Evolutionary conservation across 2,329 filamentous ascomycete species (phyloP).

Genomic region (Cytospora piceae): DNA sequence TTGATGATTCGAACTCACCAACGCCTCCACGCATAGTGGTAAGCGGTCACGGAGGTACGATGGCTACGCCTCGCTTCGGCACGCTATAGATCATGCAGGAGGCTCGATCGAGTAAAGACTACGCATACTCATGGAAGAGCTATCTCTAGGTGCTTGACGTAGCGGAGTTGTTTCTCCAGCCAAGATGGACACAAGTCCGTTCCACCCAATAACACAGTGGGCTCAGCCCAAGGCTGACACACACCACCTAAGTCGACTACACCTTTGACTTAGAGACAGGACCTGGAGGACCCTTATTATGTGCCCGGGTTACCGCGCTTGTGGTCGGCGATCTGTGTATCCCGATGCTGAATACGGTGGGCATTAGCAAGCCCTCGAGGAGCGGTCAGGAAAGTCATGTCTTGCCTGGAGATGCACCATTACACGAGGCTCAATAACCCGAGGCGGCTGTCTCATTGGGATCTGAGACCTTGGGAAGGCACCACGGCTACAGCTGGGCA

Average conservation of each 20-base stretch:
- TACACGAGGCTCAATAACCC: conserved; percentile 11
- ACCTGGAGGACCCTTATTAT: conserved; percentile 1
- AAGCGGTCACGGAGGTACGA: neutral
- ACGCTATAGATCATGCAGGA: neutral
- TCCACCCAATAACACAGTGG: neutral
- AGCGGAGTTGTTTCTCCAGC: neutral
- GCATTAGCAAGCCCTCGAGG: neutral
- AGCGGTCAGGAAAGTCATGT: conserved; percentile 23
- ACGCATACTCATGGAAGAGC: neutral
- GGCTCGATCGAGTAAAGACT: neutral
- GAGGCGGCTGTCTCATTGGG: conserved; percentile 18
- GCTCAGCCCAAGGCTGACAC: conserved; percentile 1
- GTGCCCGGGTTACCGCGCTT: conserved; percentile 19
- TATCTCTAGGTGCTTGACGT: neutral
- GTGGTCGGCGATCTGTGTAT: conserved; percentile 13
- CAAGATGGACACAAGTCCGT: neutral
- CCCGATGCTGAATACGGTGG: neutral
- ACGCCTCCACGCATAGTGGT: neutral
- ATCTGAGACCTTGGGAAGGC: conserved; percentile 24
- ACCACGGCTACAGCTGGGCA: neutral
- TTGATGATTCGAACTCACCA: conserved; percentile 1
- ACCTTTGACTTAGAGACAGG: conserved; percentile 9
- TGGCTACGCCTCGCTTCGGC: neutral
- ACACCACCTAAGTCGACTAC: neutral
- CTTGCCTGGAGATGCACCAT: conserved; percentile 15